These are phyloP conservation scores for Kwoniella heveanensis DNA, from an alignment of 768 basidiomycete genomes.

Conservation along the genomic window DNA sequence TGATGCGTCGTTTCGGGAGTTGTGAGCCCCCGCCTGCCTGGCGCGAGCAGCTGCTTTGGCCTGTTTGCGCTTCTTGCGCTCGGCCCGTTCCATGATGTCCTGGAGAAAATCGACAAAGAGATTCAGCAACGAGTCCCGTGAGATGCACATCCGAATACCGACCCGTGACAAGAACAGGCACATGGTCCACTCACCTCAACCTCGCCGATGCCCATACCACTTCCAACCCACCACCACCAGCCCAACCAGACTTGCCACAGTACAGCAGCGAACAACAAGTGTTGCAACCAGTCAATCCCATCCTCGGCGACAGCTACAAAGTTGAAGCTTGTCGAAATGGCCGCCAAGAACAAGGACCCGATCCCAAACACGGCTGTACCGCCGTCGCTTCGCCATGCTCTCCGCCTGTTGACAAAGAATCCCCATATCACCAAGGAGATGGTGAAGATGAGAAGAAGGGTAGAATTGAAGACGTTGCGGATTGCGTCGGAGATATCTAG, in stretches of 20 bases:
- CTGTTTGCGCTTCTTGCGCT: constrained; percentile 45
- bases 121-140: no score
- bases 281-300: constrained; percentile 87
- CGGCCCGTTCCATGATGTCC: constrained; percentile 49
- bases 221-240: constrained; percentile 99
- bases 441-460: constrained; percentile 93
- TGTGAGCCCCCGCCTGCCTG: constrained; percentile 17
- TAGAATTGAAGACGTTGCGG: constrained; percentile 92
- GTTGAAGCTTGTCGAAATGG: constrained; percentile 77
- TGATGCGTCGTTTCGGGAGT: background rate
- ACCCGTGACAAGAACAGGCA: no score
- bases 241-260: constrained; percentile 95
- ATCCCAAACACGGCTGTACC: constrained; percentile 92
- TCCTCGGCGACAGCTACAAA: constrained; percentile 86
- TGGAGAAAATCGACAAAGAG: no score
- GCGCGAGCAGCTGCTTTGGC: constrained; percentile 41
- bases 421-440: constrained; percentile 90
- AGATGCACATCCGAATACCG: no score
- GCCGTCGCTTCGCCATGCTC: constrained; percentile 95
- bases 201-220: constrained; percentile 71
- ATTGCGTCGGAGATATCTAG: constrained; percentile 69
- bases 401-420: constrained; percentile 77
- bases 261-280: constrained; percentile 84
- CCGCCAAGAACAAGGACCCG: constrained; percentile 78
- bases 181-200: constrained; percentile 66